Evolutionary conservation across 768 basidiomycete species (phyloP), one percentile per base, ranked within the genome.

Genomic region (Amanita pallidorosea): DNA sequence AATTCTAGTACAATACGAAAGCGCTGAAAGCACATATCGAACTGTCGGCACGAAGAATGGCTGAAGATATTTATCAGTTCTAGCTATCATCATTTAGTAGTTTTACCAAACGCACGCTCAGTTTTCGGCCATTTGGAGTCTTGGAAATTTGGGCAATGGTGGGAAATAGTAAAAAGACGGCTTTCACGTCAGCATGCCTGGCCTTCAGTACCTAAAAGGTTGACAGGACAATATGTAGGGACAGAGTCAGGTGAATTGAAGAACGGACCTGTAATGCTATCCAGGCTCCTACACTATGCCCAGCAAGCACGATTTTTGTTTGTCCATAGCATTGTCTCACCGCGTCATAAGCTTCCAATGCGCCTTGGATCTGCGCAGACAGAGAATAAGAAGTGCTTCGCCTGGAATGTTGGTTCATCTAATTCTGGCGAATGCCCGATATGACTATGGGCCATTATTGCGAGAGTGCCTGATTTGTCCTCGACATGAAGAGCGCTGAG

Each of bases 261-360:
- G 11, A 43, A 57, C 66, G 56, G 33, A 77, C 82, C 69, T 88
- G 77, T 27, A 79, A 58, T 4, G 73, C 61, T 47, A 90, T 68
- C 85, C 86, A 91, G 1, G 77, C 66, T 1, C 88, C 88, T 12
- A 89, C 76, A 49, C 83, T 86, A 55, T 90, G 87, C 7, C 81
- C 83, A 18, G 74, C 60, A 0, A 85, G 20, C 15, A 82, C 61
- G 23, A 82, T 60, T 51, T 63, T 70, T 11, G 67, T 62, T 6
- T 54, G 23, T 9, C 64, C 56, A 57, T 66, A 74, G n/a, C 49
- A 56, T 13, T 60, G 48, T 33, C 41, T 56, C 2, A 79, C 54
- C 15, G 70, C 64, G 42, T 81, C 75, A 5, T 84, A 61, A 1
- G 80, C 72, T 51, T 80, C 75, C 22, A 83, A 58, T 29, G 76